Base-by-base conservation (phyloP, 2,329 filamentous ascomycete genomes). In the Fusarium graminum region DNA sequence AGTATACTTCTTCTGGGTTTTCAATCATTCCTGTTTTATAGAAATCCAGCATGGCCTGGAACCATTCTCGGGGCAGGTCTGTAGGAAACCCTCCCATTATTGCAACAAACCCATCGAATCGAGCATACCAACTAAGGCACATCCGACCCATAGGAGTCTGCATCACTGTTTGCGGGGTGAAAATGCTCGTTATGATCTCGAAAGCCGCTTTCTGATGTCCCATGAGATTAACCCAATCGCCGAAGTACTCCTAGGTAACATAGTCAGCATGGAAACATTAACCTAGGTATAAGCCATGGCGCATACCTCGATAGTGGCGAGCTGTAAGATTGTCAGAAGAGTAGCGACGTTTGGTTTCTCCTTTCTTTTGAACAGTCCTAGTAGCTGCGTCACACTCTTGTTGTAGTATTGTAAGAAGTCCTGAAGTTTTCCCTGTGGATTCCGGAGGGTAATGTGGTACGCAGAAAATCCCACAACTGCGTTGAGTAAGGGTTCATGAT, bases 191-290 rank as follows among this genome's bases (percentile, higher is more conserved):
- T 43, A 98, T 81, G 71, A 98, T 90, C 65, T 92, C 88, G 73
- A 91, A 88, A 1, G 95, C 95, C 12, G 94, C 95, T 74, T 91
- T 93, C 76, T 97, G 94, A 75, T 98, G 95, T 22, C 93, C 92
- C 78, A 95, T 90, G 16, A 98, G 83, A 72, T 96, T 97, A 52
- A 96, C 88, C 93, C 93, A 98, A 75, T 99, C 95, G 13, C 95
- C 95, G 43, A 98, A 84, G 72, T 93, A 96, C 79, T 98, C 95
- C 93, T 97, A 72, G 42, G 51, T 11, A 28, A 29, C 41, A 36
- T 17, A n/a, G 42, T 68, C 26, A 65, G 63, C 19, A 57, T 29
- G 26, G 42, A 46, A 64, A 43, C 16, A 54, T 17, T 42, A 65
- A 39, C 73, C n/a, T 66, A 46, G 29, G 32, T 2, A 16, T 11